Percentiles rank a stretch among this genome's conserved stretches.
These are phyloP conservation scores for Solanum rostratum DNA, from an alignment of 257 asterid species.

Conservation along the genomic window DNA sequence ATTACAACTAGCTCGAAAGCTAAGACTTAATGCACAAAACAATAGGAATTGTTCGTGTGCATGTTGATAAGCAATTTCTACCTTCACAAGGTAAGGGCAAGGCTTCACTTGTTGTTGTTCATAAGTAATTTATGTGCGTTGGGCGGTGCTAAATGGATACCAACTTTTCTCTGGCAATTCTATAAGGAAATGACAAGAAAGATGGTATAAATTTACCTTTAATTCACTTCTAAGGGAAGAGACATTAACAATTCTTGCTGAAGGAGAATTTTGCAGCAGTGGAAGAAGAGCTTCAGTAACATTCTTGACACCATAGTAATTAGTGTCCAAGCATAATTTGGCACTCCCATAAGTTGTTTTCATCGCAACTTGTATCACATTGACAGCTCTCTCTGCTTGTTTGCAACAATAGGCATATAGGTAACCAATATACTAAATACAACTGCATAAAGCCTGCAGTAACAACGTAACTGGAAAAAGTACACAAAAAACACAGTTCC, in stretches of 20 bases:
- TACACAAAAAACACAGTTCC: neutral
- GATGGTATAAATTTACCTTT: slow-evolving; percentile 22
- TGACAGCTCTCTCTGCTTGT: slow-evolving; percentile 56
- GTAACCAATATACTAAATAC: neutral
- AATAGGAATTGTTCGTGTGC: neutral
- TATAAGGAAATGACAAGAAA: neutral
- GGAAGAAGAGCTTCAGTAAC: slow-evolving; percentile 78
- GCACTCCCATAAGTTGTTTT: slow-evolving; percentile 45
- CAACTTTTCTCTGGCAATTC: neutral
- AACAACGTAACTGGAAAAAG: neutral
- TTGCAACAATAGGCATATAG: neutral
- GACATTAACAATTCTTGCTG: slow-evolving; percentile 59
- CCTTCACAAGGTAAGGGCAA: too few species aligned
- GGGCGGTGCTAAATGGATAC: neutral
- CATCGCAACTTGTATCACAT: slow-evolving; percentile 40
- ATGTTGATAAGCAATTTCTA: too few species aligned
- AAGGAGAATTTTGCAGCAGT: slow-evolving; percentile 35
- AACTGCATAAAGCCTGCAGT: neutral
- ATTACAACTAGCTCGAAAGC: too few species aligned
- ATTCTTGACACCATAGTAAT: slow-evolving; percentile 65
- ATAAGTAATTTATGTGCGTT: neutral
- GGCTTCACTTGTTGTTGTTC: neutral
- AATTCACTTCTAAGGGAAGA: slow-evolving; percentile 65
- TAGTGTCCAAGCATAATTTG: slow-evolving; percentile 51
- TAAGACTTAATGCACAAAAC: neutral